Evolutionary conservation across 176 grass and related monocot species (phyloP).

Genomic region (Phragmites australis): DNA sequence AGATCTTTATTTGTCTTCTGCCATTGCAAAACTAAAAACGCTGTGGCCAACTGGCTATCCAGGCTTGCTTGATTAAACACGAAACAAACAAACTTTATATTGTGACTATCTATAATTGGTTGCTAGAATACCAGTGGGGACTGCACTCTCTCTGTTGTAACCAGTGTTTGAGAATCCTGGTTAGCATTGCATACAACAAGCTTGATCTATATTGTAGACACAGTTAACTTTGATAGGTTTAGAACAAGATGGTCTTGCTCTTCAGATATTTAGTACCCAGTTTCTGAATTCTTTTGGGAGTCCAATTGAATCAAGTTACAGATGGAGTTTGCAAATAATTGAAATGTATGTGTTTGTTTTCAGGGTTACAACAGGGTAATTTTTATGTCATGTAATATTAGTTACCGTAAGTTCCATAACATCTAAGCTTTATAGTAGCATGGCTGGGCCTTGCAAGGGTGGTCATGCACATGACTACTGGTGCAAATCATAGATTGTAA

Average conservation of each 20-base stretch:
- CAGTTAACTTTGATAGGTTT: background rate
- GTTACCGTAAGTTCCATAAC: background rate
- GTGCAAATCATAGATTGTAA: background rate
- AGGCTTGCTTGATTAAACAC: background rate
- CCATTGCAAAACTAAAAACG: background rate
- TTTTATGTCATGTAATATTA: conserved; percentile 4
- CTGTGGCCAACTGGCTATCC: too few relatives aligned
- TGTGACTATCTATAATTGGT: background rate
- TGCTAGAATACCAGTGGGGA: background rate
- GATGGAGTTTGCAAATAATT: background rate
- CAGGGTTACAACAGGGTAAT: background rate
- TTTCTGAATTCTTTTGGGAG: background rate
- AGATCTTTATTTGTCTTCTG: background rate
- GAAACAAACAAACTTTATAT: background rate
- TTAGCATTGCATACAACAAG: background rate
- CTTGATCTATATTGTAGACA: background rate
- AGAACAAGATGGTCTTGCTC: background rate
- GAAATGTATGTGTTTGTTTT: background rate
- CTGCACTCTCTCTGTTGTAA: background rate
- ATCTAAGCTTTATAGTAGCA: background rate
- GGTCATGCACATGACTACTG: background rate
- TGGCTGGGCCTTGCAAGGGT: background rate
- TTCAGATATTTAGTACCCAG: background rate
- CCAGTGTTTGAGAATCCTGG: background rate
- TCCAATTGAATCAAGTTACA: background rate